These are phyloP conservation scores for Nothophytophthora sp. DNA, from an alignment of 352 stramenopile species.

Conservation along the genomic window DNA sequence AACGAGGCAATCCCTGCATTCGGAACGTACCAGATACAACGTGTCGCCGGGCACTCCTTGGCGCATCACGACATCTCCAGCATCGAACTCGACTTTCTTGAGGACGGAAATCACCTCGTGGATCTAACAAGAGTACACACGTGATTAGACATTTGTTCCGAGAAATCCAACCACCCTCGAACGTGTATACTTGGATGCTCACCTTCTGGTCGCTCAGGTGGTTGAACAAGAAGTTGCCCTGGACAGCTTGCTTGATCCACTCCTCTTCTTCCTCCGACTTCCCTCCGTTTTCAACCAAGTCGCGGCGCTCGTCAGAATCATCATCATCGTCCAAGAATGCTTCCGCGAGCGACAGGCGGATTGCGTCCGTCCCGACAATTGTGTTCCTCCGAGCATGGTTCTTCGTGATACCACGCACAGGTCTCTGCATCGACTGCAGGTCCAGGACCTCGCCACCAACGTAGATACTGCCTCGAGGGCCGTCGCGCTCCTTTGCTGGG, in stretches of 20 bases:
- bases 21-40: constrained; percentile 89
- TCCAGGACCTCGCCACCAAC: constrained; percentile 78
- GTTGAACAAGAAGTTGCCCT: constrained; percentile 94
- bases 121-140: constrained; percentile 43
- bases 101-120: constrained; percentile 89
- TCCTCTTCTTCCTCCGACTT: constrained; percentile 84
- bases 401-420: constrained; percentile 70
- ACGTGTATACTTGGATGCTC: neutral
- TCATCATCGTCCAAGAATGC: constrained; percentile 42
- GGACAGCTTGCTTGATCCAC: constrained; percentile 88
- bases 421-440: constrained; percentile 84
- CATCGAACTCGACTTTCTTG: constrained; percentile 77
- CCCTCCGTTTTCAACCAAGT: constrained; percentile 28
- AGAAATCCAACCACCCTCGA: neutral
- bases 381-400: constrained; percentile 72
- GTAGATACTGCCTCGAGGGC: constrained; percentile 81
- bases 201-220: constrained; percentile 90
- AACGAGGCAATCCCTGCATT: neutral
- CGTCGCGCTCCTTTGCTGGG: constrained; percentile 52
- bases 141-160: neutral
- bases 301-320: constrained; percentile 13
- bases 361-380: constrained; percentile 85
- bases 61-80: constrained; percentile 90
- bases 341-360: constrained; percentile 77
- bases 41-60: constrained; percentile 92